phyloP scores from a whole-genome alignment of 2,329 filamentous ascomycete genomes.

The Dichotomopilus funicola region DNA sequence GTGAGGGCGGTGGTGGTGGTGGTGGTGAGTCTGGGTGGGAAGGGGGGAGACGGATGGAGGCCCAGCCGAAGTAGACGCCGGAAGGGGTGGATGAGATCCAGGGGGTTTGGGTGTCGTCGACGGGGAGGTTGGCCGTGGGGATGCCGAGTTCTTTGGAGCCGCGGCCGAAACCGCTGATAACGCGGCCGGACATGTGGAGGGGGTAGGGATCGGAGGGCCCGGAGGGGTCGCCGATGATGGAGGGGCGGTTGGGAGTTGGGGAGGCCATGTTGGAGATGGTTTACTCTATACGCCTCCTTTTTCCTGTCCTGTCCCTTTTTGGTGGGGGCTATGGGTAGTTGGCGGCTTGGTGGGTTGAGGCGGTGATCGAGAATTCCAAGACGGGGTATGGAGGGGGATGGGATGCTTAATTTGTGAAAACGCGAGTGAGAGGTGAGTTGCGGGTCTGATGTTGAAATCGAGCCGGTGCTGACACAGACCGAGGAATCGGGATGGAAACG shows the following conservation, averaged over 20 bases:
- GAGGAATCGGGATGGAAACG: slow-evolving; percentile 10
- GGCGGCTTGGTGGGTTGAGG: background rate
- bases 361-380: background rate
- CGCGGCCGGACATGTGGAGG: slow-evolving; percentile 73
- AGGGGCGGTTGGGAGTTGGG: slow-evolving; percentile 43
- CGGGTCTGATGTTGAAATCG: background rate
- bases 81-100: slow-evolving; percentile 61
- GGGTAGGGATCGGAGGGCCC: slow-evolving; percentile 78
- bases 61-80: slow-evolving; percentile 93
- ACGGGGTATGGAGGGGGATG: background rate
- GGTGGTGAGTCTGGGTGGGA: slow-evolving; percentile 36
- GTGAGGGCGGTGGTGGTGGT: background rate
- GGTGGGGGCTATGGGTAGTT: background rate
- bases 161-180: slow-evolving; percentile 88
- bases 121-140: slow-evolving; percentile 87
- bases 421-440: background rate
- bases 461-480: background rate
- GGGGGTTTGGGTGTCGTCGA: slow-evolving; percentile 52
- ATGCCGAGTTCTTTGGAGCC: slow-evolving; percentile 97
- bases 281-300: background rate
- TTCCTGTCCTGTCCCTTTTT: background rate
- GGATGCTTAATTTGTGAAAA: background rate
- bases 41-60: slow-evolving; percentile 57
- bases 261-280: slow-evolving; percentile 6
- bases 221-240: slow-evolving; percentile 63